phyloP scores from a whole-genome alignment of 805 yeast species.

The Torulaspora microellipsoides region DNA sequence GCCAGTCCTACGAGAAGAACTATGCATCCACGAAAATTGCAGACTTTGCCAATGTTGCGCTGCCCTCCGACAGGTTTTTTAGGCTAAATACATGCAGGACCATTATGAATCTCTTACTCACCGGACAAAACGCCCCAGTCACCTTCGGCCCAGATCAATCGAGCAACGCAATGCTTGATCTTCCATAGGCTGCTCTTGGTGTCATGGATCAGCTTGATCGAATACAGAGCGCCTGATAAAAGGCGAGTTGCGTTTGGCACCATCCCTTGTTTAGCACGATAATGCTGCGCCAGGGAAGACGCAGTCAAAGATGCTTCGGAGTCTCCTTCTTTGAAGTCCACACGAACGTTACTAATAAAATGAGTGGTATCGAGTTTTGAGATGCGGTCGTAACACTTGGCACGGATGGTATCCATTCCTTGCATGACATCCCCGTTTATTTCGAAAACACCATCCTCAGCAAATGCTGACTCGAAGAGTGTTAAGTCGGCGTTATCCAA shows the following conservation, averaged over 20 bases:
- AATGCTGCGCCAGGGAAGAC: constrained; percentile 6
- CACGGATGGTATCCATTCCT: constrained; percentile 1
- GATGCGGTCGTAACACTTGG: constrained; percentile 1
- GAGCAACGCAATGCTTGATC: neutral
- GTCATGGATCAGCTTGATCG: constrained; percentile 1
- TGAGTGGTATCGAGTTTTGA: constrained; percentile 7
- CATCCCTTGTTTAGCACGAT: constrained; percentile 3
- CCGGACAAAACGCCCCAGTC: constrained; percentile 6
- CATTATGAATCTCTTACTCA: neutral
- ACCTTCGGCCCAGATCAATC: constrained; percentile 8
- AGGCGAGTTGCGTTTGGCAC: constrained; percentile 1
- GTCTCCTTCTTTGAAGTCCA: constrained; percentile 1
- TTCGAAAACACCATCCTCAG: constrained; percentile 2
- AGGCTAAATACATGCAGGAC: neutral
- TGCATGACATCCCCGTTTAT: constrained; percentile 1
- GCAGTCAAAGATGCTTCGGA: constrained; percentile 3
- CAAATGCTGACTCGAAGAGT: constrained; percentile 5
- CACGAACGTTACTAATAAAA: constrained; percentile 5
- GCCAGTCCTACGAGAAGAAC: too few relatives aligned
- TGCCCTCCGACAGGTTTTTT: too few relatives aligned
- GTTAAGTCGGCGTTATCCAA: constrained; percentile 2
- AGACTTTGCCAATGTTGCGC: too few relatives aligned
- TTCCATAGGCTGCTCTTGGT: constrained; percentile 1
- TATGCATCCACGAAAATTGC: too few relatives aligned
- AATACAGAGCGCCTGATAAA: constrained; percentile 1